Base-by-base conservation (phyloP, 805 yeast species). In the Metschnikowia amazonensis region DNA sequence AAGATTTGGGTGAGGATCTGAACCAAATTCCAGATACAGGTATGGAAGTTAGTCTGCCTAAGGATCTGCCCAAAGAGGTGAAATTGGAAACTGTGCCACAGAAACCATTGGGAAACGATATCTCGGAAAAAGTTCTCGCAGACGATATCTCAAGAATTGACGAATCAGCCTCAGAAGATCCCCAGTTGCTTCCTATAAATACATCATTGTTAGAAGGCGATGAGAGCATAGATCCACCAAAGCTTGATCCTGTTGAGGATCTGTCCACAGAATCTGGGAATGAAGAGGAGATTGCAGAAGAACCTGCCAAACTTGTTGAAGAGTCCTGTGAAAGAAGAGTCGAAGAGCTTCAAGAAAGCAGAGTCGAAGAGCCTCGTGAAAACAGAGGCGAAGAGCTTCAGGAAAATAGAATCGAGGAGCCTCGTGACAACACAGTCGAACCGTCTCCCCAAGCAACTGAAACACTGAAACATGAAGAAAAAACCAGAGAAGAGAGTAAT, bases 161-260 rank as follows among this genome's bases (percentile, higher is more conserved):
- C 6, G 41, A 37, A 28, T 18, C 41, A 8, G 25, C 17, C n/a
- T 28, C 41, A n/a, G 41, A 37, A 28, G 41, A 37, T 18, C 41
- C 41, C 11, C 29, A 29, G 14, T 17, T 18, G 11, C 13, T 37
- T 6, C 13, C 32, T 7, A n/a, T 28, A 2, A 28, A 37, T 9
- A 14, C 41, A n/a, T 37, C 41, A 18, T 37, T 37, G 21, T 37
- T 37, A 25, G 24, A 20, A 16, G 20, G 13, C n/a, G 33, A 37
- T 9, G 18, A n/a, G 18, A 17, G 31, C n/a, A 37, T n/a, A 5
- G 11, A 36, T 20, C 25, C 5, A 18, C 25, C 30, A 10, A 20
- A 17, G 10, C 30, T 23, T 8, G 40, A 25, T 10, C 17, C 31
- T 4, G 40, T 18, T 13, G 4, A n/a, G 31, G 16, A 14, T 20